These are phyloP conservation scores for Neonectria punicea DNA, from an alignment of 2,329 filamentous ascomycete genomes.

Conservation along the genomic window DNA sequence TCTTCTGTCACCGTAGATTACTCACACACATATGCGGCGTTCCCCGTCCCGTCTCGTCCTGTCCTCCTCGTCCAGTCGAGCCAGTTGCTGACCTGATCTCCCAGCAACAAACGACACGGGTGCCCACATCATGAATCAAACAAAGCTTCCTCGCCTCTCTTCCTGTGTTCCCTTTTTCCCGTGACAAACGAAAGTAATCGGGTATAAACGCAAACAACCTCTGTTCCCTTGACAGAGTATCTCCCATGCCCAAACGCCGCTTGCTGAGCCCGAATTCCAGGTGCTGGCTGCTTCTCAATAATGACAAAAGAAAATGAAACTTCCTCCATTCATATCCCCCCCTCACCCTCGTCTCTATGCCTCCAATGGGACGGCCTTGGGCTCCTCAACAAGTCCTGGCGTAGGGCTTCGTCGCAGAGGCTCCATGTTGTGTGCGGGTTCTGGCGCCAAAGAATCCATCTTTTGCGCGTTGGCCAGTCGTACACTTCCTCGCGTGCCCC, in stretches of 20 bases:
- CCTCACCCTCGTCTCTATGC: conserved; percentile 22
- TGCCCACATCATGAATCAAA: conserved; percentile 33
- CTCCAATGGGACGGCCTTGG: conserved; percentile 35
- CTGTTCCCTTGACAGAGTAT: conserved; percentile 28
- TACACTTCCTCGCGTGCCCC: conserved; percentile 74
- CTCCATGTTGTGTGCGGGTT: conserved; percentile 51
- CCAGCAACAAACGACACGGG: conserved; percentile 32
- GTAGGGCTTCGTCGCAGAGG: conserved; percentile 53
- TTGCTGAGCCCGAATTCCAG: conserved; percentile 22
- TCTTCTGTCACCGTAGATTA: conserved; percentile 30
- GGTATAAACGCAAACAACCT: conserved; percentile 47
- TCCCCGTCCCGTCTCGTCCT: conserved; percentile 15
- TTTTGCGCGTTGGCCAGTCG: conserved; percentile 63
- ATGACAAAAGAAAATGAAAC: conserved; percentile 4
- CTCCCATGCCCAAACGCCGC: conserved; percentile 30
- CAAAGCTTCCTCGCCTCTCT: conserved; percentile 16
- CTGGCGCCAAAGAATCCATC: conserved; percentile 47
- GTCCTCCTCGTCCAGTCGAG: conserved; percentile 18
- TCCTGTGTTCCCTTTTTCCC: conserved; percentile 32
- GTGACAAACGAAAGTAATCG: conserved; percentile 44
- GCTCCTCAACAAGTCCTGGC: conserved; percentile 36
- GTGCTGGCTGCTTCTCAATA: conserved; percentile 20
- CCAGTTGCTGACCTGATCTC: conserved; percentile 24
- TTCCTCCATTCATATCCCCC: neutral
- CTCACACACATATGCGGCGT: conserved; percentile 33